These are phyloP conservation scores for Passalora sequoiae DNA, from an alignment of 2,329 filamentous ascomycete species.

Conservation along the genomic window DNA sequence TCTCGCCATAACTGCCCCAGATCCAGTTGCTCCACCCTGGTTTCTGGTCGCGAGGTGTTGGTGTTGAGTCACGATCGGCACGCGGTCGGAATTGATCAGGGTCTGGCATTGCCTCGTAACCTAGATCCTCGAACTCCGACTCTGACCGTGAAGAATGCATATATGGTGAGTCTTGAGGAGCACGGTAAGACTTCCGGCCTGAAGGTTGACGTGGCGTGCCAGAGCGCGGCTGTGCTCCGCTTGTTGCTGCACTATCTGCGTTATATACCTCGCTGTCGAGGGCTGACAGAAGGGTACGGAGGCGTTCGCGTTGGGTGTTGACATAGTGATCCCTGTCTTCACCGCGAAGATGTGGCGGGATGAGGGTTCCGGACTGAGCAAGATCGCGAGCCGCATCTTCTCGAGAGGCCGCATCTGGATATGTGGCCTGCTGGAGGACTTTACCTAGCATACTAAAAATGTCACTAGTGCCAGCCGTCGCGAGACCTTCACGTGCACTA, in stretches of 20 bases:
- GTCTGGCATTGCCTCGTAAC: constrained; percentile 36
- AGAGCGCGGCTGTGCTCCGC: constrained; percentile 21
- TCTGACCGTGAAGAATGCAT: constrained; percentile 81
- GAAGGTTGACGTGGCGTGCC: constrained; percentile 21
- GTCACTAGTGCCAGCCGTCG: constrained; percentile 51
- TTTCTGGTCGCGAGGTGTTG: background rate
- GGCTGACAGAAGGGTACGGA: constrained; percentile 68
- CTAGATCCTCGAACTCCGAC: constrained; percentile 67
- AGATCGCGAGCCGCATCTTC: constrained; percentile 47
- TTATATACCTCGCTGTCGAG: constrained; percentile 73
- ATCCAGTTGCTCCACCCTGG: constrained; percentile 35
- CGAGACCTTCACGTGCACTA: constrained; percentile 52
- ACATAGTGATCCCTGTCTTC: constrained; percentile 71
- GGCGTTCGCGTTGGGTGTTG: constrained; percentile 68
- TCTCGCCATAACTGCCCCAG: constrained; percentile 37
- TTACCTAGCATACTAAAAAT: constrained; percentile 73
- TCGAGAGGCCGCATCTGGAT: constrained; percentile 33
- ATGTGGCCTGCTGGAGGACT: constrained; percentile 55
- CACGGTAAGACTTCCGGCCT: constrained; percentile 28
- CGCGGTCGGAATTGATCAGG: constrained; percentile 26
- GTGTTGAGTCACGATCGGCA: constrained; percentile 13
- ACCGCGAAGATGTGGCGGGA: constrained; percentile 64
- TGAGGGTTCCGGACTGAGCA: constrained; percentile 57
- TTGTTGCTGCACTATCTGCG: constrained; percentile 16
- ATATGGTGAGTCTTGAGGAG: constrained; percentile 21